Conservation (phyloP, 1,139 yeast genomes). For the Geotrichum candidum region DNA sequence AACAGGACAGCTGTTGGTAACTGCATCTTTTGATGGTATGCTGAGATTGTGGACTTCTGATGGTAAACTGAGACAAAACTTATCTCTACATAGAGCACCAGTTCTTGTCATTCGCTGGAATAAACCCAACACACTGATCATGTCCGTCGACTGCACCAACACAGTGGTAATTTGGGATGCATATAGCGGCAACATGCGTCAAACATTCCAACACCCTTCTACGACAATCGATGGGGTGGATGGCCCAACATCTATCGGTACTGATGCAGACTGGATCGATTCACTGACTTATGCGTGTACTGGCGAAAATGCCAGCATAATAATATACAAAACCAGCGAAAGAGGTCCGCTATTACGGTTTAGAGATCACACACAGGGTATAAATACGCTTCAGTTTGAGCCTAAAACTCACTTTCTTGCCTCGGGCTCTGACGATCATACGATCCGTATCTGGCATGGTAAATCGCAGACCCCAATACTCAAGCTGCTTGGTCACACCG, state of each 20-base stretch:
- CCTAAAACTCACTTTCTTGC: constrained; percentile 49
- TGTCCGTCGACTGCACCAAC: constrained; percentile 41
- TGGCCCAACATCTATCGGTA: constrained; percentile 33
- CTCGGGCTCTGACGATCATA: constrained; percentile 71
- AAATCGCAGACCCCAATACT: constrained; percentile 29
- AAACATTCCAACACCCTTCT: constrained; percentile 19
- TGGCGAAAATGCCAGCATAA: constrained; percentile 50
- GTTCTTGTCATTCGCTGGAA: constrained; percentile 50
- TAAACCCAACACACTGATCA: constrained; percentile 37
- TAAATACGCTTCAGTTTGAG: constrained; percentile 55
- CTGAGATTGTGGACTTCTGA: constrained; percentile 31
- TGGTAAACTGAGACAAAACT: constrained; percentile 48
- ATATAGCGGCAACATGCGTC: constrained; percentile 42
- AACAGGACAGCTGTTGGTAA: constrained; percentile 29
- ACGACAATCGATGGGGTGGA: constrained; percentile 5
- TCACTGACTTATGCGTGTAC: constrained; percentile 65
- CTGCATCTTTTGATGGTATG: constrained; percentile 33
- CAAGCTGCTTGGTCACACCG: constrained; percentile 29
- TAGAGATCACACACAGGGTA: constrained; percentile 60
- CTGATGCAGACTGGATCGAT: constrained; percentile 69
- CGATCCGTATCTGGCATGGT: constrained; percentile 61
- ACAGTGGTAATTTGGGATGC: constrained; percentile 52
- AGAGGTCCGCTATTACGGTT: constrained; percentile 53
- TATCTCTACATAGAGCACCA: constrained; percentile 50
- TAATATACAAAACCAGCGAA: constrained; percentile 52